Percentiles rank a stretch among this genome's conserved stretches.
phyloP scores from a whole-genome alignment of 257 asterid genomes.

The Lycium barbarum region DNA sequence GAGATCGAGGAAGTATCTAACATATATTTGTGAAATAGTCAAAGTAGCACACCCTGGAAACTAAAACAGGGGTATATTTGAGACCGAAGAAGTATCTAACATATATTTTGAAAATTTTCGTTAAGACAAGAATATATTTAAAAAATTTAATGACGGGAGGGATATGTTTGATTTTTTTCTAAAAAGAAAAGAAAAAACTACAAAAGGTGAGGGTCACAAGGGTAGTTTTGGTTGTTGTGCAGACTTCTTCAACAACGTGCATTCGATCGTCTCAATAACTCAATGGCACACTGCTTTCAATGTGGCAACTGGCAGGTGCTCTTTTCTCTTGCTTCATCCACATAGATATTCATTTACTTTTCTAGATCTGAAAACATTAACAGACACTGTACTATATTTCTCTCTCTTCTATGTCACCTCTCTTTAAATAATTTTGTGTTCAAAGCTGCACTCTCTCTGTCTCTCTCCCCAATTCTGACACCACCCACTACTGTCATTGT shows the following conservation, averaged over 20 bases:
- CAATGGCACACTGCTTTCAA: conserved; percentile 20
- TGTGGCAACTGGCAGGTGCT: background rate
- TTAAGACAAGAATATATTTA: too few species aligned
- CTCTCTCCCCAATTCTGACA: conserved; percentile 29
- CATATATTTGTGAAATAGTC: too few species aligned
- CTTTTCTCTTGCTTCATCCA: background rate
- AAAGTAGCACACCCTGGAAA: too few species aligned
- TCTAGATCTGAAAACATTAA: background rate
- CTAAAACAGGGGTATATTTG: too few species aligned
- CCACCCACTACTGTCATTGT: conserved; percentile 27
- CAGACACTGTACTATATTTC: background rate
- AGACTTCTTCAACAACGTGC: conserved; percentile 15
- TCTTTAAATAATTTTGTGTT: conserved; percentile 17
- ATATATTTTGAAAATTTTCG: too few species aligned
- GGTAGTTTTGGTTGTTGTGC: conserved; percentile 15
- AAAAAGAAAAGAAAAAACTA: background rate
- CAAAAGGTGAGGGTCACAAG: background rate
- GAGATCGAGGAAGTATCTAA: too few species aligned
- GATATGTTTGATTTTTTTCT: too few species aligned
- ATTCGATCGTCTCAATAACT: conserved; percentile 2
- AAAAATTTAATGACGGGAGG: too few species aligned
- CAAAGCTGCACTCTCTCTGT: background rate
- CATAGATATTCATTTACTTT: background rate
- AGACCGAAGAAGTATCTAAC: too few species aligned
- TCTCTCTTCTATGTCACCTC: conserved; percentile 21